These are phyloP conservation scores for Raddia distichophylla DNA, from an alignment of 176 grass and related monocot genomes.

Conservation along the genomic window DNA sequence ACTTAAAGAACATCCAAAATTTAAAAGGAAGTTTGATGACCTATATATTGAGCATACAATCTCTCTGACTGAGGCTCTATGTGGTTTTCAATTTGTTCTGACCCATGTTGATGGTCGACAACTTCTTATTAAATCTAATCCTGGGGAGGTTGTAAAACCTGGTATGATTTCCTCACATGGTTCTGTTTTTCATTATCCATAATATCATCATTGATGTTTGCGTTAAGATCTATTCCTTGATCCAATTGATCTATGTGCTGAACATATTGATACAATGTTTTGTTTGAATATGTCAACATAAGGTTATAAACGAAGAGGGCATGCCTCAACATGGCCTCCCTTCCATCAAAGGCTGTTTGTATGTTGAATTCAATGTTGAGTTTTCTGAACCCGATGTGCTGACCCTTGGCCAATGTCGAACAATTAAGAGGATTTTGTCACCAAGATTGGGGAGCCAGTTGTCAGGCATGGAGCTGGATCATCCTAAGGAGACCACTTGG, in stretches of 20 bases:
- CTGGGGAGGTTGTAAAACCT: slow-evolving; percentile 88
- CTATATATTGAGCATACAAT: slow-evolving; percentile 77
- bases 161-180: slow-evolving; percentile 50
- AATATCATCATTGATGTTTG: neutral
- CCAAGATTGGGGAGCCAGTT: slow-evolving; percentile 46
- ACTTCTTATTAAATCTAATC: slow-evolving; percentile 89
- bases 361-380: slow-evolving; percentile 79
- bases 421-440: slow-evolving; percentile 69
- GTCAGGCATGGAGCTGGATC: slow-evolving; percentile 65
- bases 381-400: slow-evolving; percentile 69
- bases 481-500: slow-evolving; percentile 85
- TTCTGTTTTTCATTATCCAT: neutral
- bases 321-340: slow-evolving; percentile 89
- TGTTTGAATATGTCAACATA: slow-evolving; percentile 65
- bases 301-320: slow-evolving; percentile 92
- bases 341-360: slow-evolving; percentile 91
- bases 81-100: slow-evolving; percentile 89
- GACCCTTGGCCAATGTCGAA: slow-evolving; percentile 54
- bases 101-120: slow-evolving; percentile 86
- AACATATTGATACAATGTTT: slow-evolving; percentile 9
- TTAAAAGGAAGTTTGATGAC: slow-evolving; percentile 87
- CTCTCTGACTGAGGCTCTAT: slow-evolving; percentile 84
- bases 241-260: neutral
- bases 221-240: neutral
- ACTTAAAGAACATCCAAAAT: slow-evolving; percentile 90